Percentiles rank a stretch among this genome's conserved stretches.
phyloP scores from a whole-genome alignment of 192 early-diverging fungal genomes.

The Gigaspora rosea region DNA sequence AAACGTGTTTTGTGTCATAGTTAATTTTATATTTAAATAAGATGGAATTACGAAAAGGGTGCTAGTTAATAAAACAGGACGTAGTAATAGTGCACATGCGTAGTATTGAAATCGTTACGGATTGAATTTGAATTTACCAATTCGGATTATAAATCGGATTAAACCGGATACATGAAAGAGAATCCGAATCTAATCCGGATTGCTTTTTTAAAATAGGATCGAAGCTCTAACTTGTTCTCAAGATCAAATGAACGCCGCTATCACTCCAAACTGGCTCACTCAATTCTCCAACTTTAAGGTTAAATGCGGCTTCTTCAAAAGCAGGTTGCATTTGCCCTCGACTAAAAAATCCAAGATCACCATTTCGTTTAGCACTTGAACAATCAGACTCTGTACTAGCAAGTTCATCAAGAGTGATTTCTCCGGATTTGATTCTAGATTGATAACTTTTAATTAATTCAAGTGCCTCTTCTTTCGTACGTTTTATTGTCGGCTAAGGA shows the following conservation, averaged over 20 bases:
- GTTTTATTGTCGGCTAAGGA: constrained; percentile 75
- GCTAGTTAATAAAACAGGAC: no score
- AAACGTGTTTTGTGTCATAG: no score
- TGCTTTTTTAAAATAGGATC: no score
- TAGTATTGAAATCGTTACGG: no score
- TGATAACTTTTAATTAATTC: constrained; percentile 68
- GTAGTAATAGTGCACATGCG: no score
- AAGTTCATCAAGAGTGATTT: constrained; percentile 65
- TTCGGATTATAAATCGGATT: no score
- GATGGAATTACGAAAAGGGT: no score
- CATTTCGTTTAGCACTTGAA: constrained; percentile 82
- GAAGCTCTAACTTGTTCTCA: constrained; percentile 74
- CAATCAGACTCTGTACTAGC: constrained; percentile 87
- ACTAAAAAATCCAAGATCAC: constrained; percentile 89
- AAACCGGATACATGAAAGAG: no score
- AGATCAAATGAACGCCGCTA: constrained; percentile 91
- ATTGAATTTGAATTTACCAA: no score
- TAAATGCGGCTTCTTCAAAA: constrained; percentile 90
- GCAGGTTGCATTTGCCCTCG: constrained; percentile 87
- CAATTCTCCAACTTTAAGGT: constrained; percentile 79
- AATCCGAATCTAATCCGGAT: no score
- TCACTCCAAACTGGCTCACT: constrained; percentile 83
- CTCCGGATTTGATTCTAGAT: constrained; percentile 62
- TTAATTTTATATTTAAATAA: no score
- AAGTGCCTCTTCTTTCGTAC: constrained; percentile 88